phyloP scores from a whole-genome alignment of 345 rosid genomes.

The Leavenworthia alabamica region DNA sequence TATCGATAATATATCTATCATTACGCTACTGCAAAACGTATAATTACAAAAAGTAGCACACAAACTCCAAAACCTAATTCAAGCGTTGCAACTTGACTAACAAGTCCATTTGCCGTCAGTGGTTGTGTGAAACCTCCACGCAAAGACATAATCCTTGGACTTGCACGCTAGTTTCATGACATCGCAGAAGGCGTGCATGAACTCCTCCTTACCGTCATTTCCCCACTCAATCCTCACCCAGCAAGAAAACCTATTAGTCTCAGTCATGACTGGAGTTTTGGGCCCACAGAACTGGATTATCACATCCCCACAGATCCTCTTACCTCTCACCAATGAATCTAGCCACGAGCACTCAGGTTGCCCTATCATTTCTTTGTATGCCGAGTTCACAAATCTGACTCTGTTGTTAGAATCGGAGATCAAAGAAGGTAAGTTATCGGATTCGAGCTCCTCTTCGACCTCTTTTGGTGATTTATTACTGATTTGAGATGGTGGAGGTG shows the following conservation, averaged over 20 bases:
- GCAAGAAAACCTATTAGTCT: slow-evolving; percentile 57
- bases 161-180: slow-evolving; percentile 53
- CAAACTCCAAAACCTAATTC: too few relatives aligned
- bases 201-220: slow-evolving; percentile 43
- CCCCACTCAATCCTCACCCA: slow-evolving; percentile 93
- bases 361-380: slow-evolving; percentile 90
- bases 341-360: slow-evolving; percentile 96
- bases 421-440: slow-evolving; percentile 58
- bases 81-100: slow-evolving; percentile 27
- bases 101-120: slow-evolving; percentile 28
- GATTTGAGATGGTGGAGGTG: slow-evolving; percentile 19
- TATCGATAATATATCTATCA: not conserved
- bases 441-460: slow-evolving; percentile 77
- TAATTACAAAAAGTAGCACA: too few relatives aligned
- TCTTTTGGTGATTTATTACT: slow-evolving; percentile 46
- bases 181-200: slow-evolving; percentile 57
- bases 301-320: slow-evolving; percentile 84
- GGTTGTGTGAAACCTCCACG: slow-evolving; percentile 71
- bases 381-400: slow-evolving; percentile 81
- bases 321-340: slow-evolving; percentile 50
- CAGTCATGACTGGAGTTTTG: slow-evolving; percentile 25
- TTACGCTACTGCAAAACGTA: too few relatives aligned
- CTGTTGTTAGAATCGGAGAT: slow-evolving; percentile 70
- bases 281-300: slow-evolving; percentile 42
- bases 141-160: slow-evolving; percentile 59